phyloP scores from a whole-genome alignment of 1,284 basidiomycete species.

The Leccinum fallax region DNA sequence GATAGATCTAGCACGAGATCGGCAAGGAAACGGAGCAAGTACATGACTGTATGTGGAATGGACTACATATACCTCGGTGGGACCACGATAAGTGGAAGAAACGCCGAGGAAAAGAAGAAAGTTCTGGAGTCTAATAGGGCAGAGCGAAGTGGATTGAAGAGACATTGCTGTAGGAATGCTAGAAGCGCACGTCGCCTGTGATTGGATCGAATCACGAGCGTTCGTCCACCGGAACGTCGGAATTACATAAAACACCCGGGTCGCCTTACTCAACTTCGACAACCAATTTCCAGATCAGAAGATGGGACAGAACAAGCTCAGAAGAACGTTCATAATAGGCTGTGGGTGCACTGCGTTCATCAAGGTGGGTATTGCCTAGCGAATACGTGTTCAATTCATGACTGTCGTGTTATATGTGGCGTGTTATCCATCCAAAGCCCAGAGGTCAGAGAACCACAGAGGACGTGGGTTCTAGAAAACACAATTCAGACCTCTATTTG shows the following conservation, averaged over 20 bases:
- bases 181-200: no score
- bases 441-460: constrained; percentile 29
- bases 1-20: no score
- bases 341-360: constrained; percentile 32
- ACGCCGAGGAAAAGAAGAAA: no score
- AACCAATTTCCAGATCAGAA: neutral
- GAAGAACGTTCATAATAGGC: constrained; percentile 27
- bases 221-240: no score
- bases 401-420: neutral
- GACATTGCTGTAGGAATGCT: no score
- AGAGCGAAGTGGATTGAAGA: no score
- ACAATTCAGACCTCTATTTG: neutral
- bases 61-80: no score
- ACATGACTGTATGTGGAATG: no score
- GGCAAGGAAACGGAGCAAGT: no score
- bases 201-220: neutral
- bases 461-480: constrained; percentile 15
- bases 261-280: neutral
- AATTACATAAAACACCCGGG: neutral
- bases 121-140: no score
- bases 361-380: constrained; percentile 16
- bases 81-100: no score
- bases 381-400: neutral
- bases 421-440: constrained; percentile 14
- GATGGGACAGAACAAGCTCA: constrained; percentile 18